Percentiles rank a stretch among this genome's conserved stretches.
Conservation (phyloP, 306 rosid genomes). For the Cicer bijugum region DNA sequence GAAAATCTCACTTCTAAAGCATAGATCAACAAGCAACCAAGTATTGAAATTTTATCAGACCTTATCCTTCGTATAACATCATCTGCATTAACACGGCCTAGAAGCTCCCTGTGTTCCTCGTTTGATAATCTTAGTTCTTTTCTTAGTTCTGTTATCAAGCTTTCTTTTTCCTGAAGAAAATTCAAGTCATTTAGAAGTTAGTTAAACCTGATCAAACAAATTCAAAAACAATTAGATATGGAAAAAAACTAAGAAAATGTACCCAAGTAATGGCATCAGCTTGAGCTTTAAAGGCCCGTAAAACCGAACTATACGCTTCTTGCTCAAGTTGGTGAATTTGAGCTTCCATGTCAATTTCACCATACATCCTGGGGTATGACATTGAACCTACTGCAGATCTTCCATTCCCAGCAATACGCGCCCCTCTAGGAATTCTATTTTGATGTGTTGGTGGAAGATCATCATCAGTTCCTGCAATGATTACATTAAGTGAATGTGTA, state of each 20-base stretch:
- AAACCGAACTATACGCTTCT: conserved; percentile 93
- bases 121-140: conserved; percentile 90
- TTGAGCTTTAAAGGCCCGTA: conserved; percentile 98
- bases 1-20: conserved; percentile 35
- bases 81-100: conserved; percentile 88
- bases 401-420: conserved; percentile 81
- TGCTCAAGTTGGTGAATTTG: conserved; percentile 96
- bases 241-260: conserved; percentile 51
- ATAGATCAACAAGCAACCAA: conserved; percentile 18
- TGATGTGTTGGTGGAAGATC: conserved; percentile 88
- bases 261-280: conserved; percentile 99
- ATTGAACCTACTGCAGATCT: conserved; percentile 72
- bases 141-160: conserved; percentile 85
- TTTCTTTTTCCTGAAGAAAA: conserved; percentile 93
- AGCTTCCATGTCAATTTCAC: conserved; percentile 83
- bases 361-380: conserved; percentile 74
- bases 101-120: conserved; percentile 95
- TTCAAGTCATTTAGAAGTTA: conserved; percentile 54
- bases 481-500: conserved; percentile 26
- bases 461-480: conserved; percentile 81
- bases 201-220: conserved; percentile 60
- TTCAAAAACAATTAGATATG: conserved; percentile 41
- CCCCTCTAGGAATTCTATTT: conserved; percentile 81
- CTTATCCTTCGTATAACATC: conserved; percentile 83
- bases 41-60: conserved; percentile 53